Conservation (phyloP, 768 basidiomycete species). For the Boletellus ananiceps region DNA sequence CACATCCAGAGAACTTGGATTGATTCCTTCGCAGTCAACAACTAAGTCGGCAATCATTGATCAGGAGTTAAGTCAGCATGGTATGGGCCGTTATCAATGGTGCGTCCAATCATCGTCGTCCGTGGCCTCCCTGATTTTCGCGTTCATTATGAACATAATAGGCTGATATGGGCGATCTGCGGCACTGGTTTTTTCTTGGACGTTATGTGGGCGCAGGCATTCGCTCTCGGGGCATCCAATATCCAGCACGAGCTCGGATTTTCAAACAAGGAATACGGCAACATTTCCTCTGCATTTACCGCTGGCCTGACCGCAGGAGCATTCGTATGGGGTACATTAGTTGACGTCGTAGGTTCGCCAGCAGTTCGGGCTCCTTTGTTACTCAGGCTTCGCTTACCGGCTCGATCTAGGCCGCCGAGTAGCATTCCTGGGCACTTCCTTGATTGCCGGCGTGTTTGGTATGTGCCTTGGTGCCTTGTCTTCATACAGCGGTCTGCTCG, state of each 20-base stretch:
- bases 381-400: neutral
- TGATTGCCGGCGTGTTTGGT: slow-evolving; percentile 12
- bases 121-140: neutral
- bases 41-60: slow-evolving; percentile 13
- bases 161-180: slow-evolving; percentile 16
- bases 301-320: slow-evolving; percentile 4
- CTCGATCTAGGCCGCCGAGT: slow-evolving; percentile 11
- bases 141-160: neutral
- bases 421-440: slow-evolving; percentile 13
- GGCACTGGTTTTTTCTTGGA: slow-evolving; percentile 10
- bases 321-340: slow-evolving; percentile 13
- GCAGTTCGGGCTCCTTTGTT: neutral
- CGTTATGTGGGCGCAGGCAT: slow-evolving; percentile 4
- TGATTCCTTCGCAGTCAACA: neutral
- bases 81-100: slow-evolving; percentile 18
- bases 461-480: slow-evolving; percentile 10
- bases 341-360: slow-evolving; percentile 17
- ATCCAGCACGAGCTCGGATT: slow-evolving; percentile 16
- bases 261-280: slow-evolving; percentile 15
- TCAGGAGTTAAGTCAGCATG: slow-evolving; percentile 9
- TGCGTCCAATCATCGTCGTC: neutral
- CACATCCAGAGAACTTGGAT: neutral
- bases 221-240: neutral
- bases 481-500: slow-evolving; percentile 11
- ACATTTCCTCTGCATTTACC: neutral